These are phyloP conservation scores for Posidonia oceanica DNA, from an alignment of 116 monocot species.

Conservation along the genomic window DNA sequence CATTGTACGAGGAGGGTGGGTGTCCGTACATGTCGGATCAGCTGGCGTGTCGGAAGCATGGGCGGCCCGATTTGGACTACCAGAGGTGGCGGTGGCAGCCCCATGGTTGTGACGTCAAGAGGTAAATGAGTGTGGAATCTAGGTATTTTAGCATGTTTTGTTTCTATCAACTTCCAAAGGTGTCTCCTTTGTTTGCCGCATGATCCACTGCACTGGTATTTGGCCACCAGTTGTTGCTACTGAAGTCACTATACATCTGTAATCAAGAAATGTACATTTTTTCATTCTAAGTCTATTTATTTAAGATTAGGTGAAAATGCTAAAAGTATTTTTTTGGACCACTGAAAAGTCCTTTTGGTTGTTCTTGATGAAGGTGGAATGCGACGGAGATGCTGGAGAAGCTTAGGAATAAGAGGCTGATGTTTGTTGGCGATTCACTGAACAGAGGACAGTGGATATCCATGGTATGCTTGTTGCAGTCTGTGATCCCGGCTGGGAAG, in stretches of 20 bases:
- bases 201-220: no score
- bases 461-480: conserved; percentile 83
- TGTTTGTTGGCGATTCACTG: conserved; percentile 95
- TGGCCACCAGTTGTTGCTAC: no score
- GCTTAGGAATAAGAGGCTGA: conserved; percentile 76
- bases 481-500: conserved; percentile 52
- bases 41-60: conserved; percentile 67
- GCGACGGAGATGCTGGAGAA: conserved; percentile 75
- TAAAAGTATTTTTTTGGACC: no score
- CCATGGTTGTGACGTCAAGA: conserved; percentile 52
- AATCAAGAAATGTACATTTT: no score
- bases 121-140: conserved; percentile 15
- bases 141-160: neutral
- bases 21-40: conserved; percentile 90
- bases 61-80: conserved; percentile 58
- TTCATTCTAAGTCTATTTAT: no score
- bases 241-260: no score
- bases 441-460: conserved; percentile 98
- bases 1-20: conserved; percentile 46
- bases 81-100: conserved; percentile 90
- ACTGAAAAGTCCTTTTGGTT: neutral
- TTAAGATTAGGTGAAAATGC: no score
- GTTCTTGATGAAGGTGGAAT: conserved; percentile 53
- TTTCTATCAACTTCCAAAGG: neutral
- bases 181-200: no score